These are phyloP conservation scores for Schwanniomyces etchellsii DNA, from an alignment of 1,139 yeast genomes.

Conservation along the genomic window DNA sequence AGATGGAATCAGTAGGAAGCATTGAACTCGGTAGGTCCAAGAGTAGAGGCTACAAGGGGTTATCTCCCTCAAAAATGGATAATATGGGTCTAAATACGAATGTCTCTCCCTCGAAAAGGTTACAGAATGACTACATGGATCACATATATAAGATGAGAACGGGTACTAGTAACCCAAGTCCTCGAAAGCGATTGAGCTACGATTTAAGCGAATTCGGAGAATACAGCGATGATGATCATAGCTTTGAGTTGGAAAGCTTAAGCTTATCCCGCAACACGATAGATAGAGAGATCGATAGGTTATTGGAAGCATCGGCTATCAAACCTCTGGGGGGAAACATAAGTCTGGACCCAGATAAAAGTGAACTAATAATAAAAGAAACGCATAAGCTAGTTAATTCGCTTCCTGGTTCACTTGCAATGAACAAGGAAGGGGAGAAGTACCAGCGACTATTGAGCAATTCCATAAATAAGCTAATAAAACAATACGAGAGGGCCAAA, in stretches of 20 bases:
- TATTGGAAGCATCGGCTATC: constrained; percentile 7
- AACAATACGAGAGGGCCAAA: constrained; percentile 15
- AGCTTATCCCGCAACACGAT: constrained; percentile 6
- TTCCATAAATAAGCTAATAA: constrained; percentile 19
- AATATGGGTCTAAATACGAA: background rate
- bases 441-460: constrained; percentile 16
- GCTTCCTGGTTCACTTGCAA: constrained; percentile 17
- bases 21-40: constrained; percentile 2
- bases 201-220: constrained; percentile 1
- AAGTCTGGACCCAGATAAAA: constrained; percentile 12
- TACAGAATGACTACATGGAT: constrained; percentile 16
- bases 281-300: constrained; percentile 5
- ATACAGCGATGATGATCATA: constrained; percentile 1
- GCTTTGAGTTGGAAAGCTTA: constrained; percentile 1
- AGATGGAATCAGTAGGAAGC: constrained; percentile 4
- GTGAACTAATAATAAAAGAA: constrained; percentile 22
- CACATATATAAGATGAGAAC: constrained; percentile 12
- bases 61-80: too few species aligned
- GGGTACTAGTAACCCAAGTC: constrained; percentile 8
- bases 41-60: constrained; percentile 1
- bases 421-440: constrained; percentile 22
- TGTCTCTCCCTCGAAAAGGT: constrained; percentile 13
- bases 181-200: constrained; percentile 4
- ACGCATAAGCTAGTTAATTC: constrained; percentile 24
- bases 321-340: constrained; percentile 6